Evolutionary conservation across 257 asterid genomes (phyloP), one percentile per base, ranked within the genome.

Genomic region (Ballota nigra): DNA sequence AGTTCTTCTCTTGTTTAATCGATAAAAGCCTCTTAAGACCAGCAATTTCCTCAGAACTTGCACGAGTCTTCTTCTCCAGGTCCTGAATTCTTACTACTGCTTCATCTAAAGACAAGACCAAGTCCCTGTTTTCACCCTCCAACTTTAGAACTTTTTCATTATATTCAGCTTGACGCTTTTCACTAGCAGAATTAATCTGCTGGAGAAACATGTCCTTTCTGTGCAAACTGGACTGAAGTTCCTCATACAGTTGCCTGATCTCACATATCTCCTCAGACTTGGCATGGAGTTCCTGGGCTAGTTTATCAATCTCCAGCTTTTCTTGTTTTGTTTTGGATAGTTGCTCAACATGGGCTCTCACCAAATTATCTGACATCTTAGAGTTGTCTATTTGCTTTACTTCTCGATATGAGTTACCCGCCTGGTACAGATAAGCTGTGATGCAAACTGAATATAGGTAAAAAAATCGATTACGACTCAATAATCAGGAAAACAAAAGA

Each of bases 211-310:
- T 62, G 65, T 85, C 87, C 78, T 80, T 82, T 34, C 56, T 66
- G 51, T 66, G 73, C 71, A 82, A 61, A 76, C 72, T 76, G 72
- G 80, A 80, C n/a, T 85, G 84, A 23, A 82, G 85, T 7, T 85
- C 78, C 68, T 81, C 74, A 2, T 61, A 82, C 47, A 78, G 41
- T 63, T 64, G 75, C 76, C 78, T 75, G 10, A 73, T 70, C 58
- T 75, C 82, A 23, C 29, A 65, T 80, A 85, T 82, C 60, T 80
- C 85, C 60, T 49, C 83, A 9, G 84, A 75, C 75, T 78, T 82
- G 73, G 71, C 68, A 58, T 41, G 75, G 18, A 84, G 66, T 71
- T 79, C 85, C 68, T 29, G 58, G 11, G 79, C 79, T 58, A 74
- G 65, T 53, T 69, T 84, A 61, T 84, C 83, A 19, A 74, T 23